Conservation (phyloP, 345 rosid species). For the Geranium brycei region DNA sequence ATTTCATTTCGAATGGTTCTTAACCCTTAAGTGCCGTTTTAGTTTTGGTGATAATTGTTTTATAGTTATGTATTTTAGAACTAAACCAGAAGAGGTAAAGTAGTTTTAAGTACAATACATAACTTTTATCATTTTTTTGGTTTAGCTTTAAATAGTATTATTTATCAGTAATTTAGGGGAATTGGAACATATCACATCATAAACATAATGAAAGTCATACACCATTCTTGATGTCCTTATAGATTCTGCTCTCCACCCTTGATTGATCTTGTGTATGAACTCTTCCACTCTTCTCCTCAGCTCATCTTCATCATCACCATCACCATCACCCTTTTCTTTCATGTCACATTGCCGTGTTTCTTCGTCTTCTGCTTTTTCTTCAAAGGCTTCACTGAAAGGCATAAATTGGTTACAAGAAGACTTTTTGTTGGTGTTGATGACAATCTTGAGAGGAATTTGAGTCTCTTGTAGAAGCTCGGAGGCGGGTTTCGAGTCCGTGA, state of each 20-base stretch:
- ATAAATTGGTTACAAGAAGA: too few relatives aligned
- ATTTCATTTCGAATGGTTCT: background rate
- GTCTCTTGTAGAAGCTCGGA: background rate
- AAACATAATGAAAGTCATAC: too few relatives aligned
- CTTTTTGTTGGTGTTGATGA: too few relatives aligned
- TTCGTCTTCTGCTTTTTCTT: background rate
- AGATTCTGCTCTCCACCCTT: conserved; percentile 44
- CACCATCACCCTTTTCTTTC: background rate
- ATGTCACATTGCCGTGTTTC: too few relatives aligned
- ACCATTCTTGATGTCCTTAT: background rate
- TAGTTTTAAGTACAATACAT: too few relatives aligned
- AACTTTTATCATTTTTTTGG: too few relatives aligned
- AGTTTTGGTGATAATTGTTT: background rate
- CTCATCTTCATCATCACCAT: conserved; percentile 15
- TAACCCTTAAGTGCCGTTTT: too few relatives aligned
- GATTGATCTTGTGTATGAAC: conserved; percentile 41
- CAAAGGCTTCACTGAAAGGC: background rate
- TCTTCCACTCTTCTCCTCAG: conserved; percentile 48
- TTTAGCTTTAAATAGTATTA: too few relatives aligned
- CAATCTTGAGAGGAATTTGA: background rate
- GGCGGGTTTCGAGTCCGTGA: conserved; percentile 15
- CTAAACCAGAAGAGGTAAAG: too few relatives aligned
- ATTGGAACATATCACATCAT: too few relatives aligned
- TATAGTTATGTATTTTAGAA: too few relatives aligned
- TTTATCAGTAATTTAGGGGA: too few relatives aligned